These are phyloP conservation scores for Marvania coccoides DNA, from an alignment of 139 green algal species.

Conservation along the genomic window DNA sequence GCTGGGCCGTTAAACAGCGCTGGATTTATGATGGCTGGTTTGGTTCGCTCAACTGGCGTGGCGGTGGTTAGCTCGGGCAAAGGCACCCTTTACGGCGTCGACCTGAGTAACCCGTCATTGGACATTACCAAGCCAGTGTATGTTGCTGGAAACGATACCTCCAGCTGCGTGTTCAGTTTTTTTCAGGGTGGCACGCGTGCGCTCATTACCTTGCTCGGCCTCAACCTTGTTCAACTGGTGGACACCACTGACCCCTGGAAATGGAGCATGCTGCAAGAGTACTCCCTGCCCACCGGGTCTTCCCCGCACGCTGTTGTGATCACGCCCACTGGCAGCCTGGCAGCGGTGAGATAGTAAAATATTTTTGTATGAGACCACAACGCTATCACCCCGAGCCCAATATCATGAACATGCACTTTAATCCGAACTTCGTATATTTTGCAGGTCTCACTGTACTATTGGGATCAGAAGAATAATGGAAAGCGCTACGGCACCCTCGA, in stretches of 20 bases:
- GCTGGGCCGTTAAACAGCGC: neutral
- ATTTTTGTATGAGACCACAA: neutral
- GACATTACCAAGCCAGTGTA: neutral
- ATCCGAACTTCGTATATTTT: too few relatives aligned
- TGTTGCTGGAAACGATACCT: neutral
- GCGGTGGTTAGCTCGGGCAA: neutral
- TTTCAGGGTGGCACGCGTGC: neutral
- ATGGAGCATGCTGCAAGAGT: neutral
- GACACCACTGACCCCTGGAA: neutral
- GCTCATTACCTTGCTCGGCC: neutral
- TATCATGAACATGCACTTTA: too few relatives aligned
- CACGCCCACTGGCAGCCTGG: neutral
- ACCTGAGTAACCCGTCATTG: neutral
- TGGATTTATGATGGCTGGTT: neutral
- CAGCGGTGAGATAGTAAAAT: neutral
- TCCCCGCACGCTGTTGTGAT: neutral
- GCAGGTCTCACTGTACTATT: neutral
- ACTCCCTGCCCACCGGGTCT: neutral
- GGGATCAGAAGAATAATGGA: neutral
- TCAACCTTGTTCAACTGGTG: neutral
- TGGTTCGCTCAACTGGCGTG: neutral
- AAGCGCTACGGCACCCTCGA: neutral
- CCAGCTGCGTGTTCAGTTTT: conserved; percentile 1
- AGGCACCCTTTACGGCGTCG: neutral
- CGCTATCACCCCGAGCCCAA: too few relatives aligned